phyloP scores from a whole-genome alignment of 805 yeast species.

The Phaffomyces antillensis region DNA sequence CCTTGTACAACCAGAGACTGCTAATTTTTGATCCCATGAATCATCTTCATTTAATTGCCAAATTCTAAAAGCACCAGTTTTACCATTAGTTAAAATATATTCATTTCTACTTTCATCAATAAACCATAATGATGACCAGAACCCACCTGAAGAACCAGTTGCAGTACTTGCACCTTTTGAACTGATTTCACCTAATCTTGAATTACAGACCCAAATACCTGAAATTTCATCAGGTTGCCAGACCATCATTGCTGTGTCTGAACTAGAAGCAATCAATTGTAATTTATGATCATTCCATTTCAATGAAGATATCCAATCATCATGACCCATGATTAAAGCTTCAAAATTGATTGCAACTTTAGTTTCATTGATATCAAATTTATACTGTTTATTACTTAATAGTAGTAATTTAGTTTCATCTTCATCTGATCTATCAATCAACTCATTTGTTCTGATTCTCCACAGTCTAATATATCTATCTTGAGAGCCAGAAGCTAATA shows the following conservation, averaged over 20 bases:
- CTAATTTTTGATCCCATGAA: conserved; percentile 40
- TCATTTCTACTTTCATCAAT: conserved; percentile 29
- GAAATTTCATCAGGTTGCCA: conserved; percentile 87
- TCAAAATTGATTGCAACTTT: conserved; percentile 69
- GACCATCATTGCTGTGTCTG: conserved; percentile 87
- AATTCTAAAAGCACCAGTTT: conserved; percentile 86
- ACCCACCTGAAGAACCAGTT: conserved; percentile 85
- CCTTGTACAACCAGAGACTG: conserved; percentile 69
- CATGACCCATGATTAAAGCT: conserved; percentile 95
- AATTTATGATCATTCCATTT: conserved; percentile 62
- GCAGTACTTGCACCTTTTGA: conserved; percentile 98
- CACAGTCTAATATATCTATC: conserved; percentile 89
- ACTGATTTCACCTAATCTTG: conserved; percentile 84
- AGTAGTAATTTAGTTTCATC: conserved; percentile 44
- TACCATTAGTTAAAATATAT: conserved; percentile 73
- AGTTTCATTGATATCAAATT: conserved; percentile 35
- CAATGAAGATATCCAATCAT: conserved; percentile 90
- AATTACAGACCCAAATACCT: conserved; percentile 82
- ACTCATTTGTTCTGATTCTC: conserved; percentile 57
- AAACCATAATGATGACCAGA: conserved; percentile 70
- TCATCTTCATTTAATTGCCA: conserved; percentile 42
- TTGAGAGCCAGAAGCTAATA: conserved; percentile 87
- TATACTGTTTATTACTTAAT: conserved; percentile 67
- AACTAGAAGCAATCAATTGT: conserved; percentile 73
- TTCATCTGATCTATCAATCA: conserved; percentile 50